phyloP scores from a whole-genome alignment of 257 asterid genomes.

The Ligustrum vulgare region DNA sequence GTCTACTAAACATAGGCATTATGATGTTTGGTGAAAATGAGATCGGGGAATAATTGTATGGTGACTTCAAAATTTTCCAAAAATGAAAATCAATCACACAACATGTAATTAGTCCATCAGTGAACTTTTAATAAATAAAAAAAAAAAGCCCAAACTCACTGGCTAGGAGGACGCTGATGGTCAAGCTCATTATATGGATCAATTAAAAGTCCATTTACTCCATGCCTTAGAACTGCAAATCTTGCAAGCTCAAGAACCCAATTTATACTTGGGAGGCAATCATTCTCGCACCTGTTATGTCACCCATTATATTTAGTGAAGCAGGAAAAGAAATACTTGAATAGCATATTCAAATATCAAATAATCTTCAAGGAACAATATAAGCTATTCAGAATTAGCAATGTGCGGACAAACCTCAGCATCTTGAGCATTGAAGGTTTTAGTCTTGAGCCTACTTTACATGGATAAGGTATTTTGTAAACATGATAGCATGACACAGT shows the following conservation, averaged over 20 bases:
- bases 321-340: background rate
- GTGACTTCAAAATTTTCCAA: background rate
- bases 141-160: constrained; percentile 49
- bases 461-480: background rate
- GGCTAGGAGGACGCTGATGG: constrained; percentile 84
- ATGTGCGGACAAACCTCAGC: background rate
- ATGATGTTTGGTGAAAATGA: background rate
- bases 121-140: background rate
- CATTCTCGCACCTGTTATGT: constrained; percentile 86
- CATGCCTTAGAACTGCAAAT: constrained; percentile 89
- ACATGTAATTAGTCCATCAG: background rate
- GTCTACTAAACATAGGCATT: too few relatives aligned
- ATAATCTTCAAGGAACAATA: background rate
- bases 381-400: background rate
- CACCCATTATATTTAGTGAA: constrained; percentile 3
- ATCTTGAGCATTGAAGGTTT: background rate
- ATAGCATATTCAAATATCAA: background rate
- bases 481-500: background rate
- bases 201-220: constrained; percentile 91
- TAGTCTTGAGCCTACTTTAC: background rate
- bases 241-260: constrained; percentile 97
- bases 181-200: constrained; percentile 99
- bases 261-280: constrained; percentile 77
- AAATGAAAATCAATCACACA: background rate
- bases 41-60: background rate